These are phyloP conservation scores for Colletotrichum sidae DNA, from an alignment of 2,329 filamentous ascomycete genomes.

Conservation along the genomic window DNA sequence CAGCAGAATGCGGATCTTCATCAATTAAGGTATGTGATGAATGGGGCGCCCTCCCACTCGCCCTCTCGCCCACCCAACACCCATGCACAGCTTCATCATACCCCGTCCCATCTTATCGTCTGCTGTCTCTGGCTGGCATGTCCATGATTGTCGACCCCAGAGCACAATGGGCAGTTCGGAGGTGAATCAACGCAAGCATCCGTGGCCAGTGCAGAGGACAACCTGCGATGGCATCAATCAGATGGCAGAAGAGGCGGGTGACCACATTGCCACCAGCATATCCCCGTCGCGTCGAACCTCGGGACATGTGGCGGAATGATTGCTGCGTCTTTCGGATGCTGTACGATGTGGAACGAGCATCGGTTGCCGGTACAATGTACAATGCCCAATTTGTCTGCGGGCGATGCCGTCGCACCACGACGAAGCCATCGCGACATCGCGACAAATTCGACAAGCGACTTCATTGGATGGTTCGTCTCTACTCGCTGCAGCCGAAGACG, in stretches of 20 bases:
- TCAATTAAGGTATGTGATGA: neutral
- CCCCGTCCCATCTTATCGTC: conserved; percentile 3
- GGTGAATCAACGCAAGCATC: neutral
- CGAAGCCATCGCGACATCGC: conserved; percentile 29
- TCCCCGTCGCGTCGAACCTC: conserved; percentile 4
- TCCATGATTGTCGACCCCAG: too few relatives aligned
- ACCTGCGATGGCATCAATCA: neutral
- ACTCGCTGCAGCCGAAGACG: neutral
- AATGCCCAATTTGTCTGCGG: conserved; percentile 4
- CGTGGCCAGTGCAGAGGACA: conserved; percentile 13
- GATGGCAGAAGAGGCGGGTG: conserved; percentile 4
- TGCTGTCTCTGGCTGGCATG: neutral
- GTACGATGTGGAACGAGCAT: too few relatives aligned
- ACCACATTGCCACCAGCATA: conserved; percentile 22
- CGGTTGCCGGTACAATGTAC: too few relatives aligned
- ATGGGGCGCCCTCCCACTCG: neutral
- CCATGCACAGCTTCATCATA: conserved; percentile 3
- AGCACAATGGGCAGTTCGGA: neutral
- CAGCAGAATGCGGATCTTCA: neutral
- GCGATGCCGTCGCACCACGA: conserved; percentile 21
- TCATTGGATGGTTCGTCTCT: conserved; percentile 7
- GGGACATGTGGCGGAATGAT: too few relatives aligned
- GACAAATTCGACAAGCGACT: conserved; percentile 6
- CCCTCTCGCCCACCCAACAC: neutral
- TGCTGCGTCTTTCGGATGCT: too few relatives aligned